phyloP scores from a whole-genome alignment of 1,284 basidiomycete species.

The Neolentinus lepideus region DNA sequence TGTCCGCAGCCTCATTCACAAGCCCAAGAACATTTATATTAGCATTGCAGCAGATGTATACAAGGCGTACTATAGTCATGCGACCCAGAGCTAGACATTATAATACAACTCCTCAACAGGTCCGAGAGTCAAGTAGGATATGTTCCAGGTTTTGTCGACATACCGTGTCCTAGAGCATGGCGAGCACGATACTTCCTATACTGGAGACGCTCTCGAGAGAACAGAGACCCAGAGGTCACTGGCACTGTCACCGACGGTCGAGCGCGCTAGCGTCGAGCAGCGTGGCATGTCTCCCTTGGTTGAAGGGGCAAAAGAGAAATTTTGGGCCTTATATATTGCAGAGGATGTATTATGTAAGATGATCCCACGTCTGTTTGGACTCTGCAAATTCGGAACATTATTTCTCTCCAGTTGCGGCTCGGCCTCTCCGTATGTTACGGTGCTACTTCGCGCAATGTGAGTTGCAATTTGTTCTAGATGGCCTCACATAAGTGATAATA shows the following conservation, averaged over 20 bases:
- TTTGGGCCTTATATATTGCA: constrained; percentile 14
- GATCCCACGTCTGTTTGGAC: constrained; percentile 5
- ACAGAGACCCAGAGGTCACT: constrained; percentile 30
- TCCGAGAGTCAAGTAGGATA: not conserved
- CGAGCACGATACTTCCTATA: constrained; percentile 34
- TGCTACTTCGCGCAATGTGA: not conserved
- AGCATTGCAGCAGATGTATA: no score
- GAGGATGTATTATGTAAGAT: not conserved
- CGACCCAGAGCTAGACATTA: no score
- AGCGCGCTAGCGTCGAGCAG: constrained; percentile 28
- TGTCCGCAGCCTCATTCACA: no score
- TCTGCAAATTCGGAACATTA: not conserved
- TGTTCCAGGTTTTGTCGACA: constrained; percentile 21
- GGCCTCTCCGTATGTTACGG: not conserved
- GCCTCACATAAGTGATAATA: not conserved
- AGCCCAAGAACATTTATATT: no score
- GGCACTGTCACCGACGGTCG: constrained; percentile 34
- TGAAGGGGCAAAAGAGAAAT: constrained; percentile 10
- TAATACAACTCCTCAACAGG: not conserved
- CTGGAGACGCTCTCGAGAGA: constrained; percentile 31
- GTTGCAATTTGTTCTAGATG: not conserved
- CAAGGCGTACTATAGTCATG: no score
- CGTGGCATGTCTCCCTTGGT: constrained; percentile 33
- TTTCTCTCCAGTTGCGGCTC: not conserved
- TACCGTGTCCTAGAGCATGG: constrained; percentile 27